A percentile compares a stretch with the other conserved stretches of the same genome.
These are phyloP conservation scores for Pseudogymnoascus sp. DNA, from an alignment of 2,329 filamentous ascomycete species.

Conservation along the genomic window DNA sequence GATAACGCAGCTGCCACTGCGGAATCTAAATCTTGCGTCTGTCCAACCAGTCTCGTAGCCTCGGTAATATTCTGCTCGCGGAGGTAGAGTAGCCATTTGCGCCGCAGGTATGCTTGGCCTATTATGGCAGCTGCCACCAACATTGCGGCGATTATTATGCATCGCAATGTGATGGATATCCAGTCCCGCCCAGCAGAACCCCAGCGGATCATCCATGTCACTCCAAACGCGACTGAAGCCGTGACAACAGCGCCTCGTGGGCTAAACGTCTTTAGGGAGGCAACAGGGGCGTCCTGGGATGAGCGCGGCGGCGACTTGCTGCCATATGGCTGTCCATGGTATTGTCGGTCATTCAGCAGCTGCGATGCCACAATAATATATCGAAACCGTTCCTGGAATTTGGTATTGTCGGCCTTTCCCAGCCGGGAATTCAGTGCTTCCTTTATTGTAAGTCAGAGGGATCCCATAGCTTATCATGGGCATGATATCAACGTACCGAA, in stretches of 20 bases:
- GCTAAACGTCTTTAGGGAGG: conserved; percentile 34
- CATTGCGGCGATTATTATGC: conserved; percentile 37
- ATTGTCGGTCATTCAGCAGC: conserved; percentile 65
- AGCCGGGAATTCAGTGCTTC: conserved; percentile 64
- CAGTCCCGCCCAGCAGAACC: conserved; percentile 50
- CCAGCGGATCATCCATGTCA: conserved; percentile 62
- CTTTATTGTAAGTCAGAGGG: conserved; percentile 32
- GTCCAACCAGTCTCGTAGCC: conserved; percentile 59
- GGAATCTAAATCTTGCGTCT: conserved; percentile 73
- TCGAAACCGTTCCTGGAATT: conserved; percentile 85
- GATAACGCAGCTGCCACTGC: conserved; percentile 67
- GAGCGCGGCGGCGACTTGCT: conserved; percentile 8
- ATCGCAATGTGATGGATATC: conserved; percentile 34
- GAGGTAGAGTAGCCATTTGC: conserved; percentile 75
- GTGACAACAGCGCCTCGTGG: conserved; percentile 59
- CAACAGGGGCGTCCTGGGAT: neutral
- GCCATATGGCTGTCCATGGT: conserved; percentile 32
- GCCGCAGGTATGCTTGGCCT: conserved; percentile 64
- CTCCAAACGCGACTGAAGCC: conserved; percentile 50
- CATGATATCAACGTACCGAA: conserved; percentile 36
- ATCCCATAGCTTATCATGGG: conserved; percentile 31
- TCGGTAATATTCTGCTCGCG: conserved; percentile 65
- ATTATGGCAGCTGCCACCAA: conserved; percentile 46
- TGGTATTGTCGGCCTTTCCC: conserved; percentile 69
- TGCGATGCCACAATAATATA: conserved; percentile 91